Evolutionary conservation across 2,329 filamentous ascomycete genomes (phyloP), one percentile per base, ranked within the genome.

Genomic region (Herpomyces periplanetae): DNA sequence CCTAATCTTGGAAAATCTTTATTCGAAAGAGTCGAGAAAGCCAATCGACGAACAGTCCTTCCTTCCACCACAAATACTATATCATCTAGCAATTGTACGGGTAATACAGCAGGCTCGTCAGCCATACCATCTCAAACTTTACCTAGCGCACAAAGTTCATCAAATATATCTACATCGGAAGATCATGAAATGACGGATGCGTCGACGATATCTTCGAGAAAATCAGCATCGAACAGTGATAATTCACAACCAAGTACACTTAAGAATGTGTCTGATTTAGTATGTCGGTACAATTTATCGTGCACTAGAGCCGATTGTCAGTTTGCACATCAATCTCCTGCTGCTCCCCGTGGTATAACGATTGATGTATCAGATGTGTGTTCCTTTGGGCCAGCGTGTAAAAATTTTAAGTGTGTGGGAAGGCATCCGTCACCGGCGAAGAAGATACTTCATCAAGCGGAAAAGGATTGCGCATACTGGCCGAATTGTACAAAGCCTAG

Each of bases 271-370:
- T 43, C 47, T 4, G 53, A 65, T 18, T 63, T 47, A 7, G 45
- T 75, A 25, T 96, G 80, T 52, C 68, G 64, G 31, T 96, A 58
- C 45, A 88, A 91, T 41, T 45, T 80, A 20, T 48, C 53, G 26
- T 96, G 80, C 44, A 66, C 63, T 15, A 84, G 84, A 39, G 57
- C 55, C 28, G 66, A 84, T 25, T 96, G 80, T 42, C 63, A 61
- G 27, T 96, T 69, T 36, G 80, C 69, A 8, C 80, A 96, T 33
- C 75, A 88, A 41, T 87, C 73, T 8, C 71, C 80, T 2, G 71
- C 65, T 2, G 73, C 75, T 13, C 63, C 68, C 3, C 60, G 62
- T 2, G 65, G 63, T 11, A 53, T 51, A 2, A 49, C 58, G 0
- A 47, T 91, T 22, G 80, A 91, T 35, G 49, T 73, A 27, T 53